phyloP scores from a whole-genome alignment of 2,329 filamentous ascomycete species.

The Botryosphaeria dothidea region DNA sequence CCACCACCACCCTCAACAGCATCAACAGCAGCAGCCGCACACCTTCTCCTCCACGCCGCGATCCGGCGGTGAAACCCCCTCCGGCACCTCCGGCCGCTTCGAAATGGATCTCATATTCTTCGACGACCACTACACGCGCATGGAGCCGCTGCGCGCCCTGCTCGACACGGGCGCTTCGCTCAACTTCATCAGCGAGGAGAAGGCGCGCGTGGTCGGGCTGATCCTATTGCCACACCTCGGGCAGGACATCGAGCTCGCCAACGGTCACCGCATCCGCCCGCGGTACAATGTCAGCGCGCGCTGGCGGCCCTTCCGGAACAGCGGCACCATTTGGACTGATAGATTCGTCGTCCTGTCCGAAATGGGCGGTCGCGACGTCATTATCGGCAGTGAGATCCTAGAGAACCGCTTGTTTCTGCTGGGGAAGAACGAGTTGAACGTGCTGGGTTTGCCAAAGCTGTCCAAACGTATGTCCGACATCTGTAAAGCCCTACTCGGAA shows the following conservation, averaged over 20 bases:
- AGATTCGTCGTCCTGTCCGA: background rate
- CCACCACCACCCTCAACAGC: background rate
- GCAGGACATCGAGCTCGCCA: background rate
- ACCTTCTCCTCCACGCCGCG: background rate
- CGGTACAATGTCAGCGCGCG: background rate
- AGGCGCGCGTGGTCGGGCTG: background rate
- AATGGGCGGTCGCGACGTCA: background rate
- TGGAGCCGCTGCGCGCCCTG: slow-evolving; percentile 19
- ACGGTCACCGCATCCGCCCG: background rate
- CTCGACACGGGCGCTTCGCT: background rate
- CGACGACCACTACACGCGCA: background rate
- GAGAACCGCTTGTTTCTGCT: background rate
- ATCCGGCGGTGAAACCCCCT: background rate
- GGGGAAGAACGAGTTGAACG: background rate
- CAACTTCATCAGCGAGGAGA: background rate
- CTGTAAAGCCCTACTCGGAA: background rate
- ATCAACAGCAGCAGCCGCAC: background rate
- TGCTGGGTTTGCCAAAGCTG: background rate
- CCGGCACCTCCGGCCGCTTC: background rate
- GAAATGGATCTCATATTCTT: background rate
- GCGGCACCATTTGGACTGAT: background rate
- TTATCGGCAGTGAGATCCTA: background rate
- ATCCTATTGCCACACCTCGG: background rate
- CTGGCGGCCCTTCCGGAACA: background rate
- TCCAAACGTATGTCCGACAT: background rate